These are phyloP conservation scores for Scopulariopsis brevicaulis DNA, from an alignment of 2,329 filamentous ascomycete genomes.

Conservation along the genomic window DNA sequence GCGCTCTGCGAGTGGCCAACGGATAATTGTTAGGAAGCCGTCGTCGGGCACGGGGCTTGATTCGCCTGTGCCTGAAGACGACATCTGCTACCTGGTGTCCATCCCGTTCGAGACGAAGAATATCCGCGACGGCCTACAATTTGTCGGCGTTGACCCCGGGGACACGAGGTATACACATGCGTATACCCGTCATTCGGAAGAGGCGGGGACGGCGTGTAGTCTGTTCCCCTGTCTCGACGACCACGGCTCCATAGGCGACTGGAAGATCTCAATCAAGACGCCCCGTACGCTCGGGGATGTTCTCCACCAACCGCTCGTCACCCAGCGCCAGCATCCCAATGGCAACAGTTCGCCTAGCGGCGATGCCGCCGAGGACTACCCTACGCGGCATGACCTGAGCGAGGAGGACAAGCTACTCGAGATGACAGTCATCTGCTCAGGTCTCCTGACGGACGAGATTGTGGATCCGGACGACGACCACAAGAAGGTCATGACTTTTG, in stretches of 20 bases:
- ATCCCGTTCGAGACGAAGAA: slow-evolving; percentile 70
- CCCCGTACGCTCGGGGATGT: slow-evolving; percentile 79
- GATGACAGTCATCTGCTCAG: slow-evolving; percentile 83
- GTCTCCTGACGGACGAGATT: slow-evolving; percentile 75
- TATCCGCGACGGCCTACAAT: slow-evolving; percentile 80
- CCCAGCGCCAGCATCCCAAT: slow-evolving; percentile 17
- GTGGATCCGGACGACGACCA: slow-evolving; percentile 64
- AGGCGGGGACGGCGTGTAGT: slow-evolving; percentile 69
- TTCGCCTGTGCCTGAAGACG: slow-evolving; percentile 17
- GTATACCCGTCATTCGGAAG: slow-evolving; percentile 73
- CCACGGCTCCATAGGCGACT: slow-evolving; percentile 66
- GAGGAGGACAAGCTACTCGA: slow-evolving; percentile 83
- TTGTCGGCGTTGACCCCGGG: slow-evolving; percentile 71
- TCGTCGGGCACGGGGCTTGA: slow-evolving; percentile 11
- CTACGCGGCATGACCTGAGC: slow-evolving; percentile 29
- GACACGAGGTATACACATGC: slow-evolving; percentile 82
- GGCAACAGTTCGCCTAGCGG: slow-evolving; percentile 13
- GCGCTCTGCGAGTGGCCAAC: slow-evolving; percentile 17
- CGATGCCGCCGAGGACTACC: slow-evolving; percentile 20
- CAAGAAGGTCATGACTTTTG: slow-evolving; percentile 83
- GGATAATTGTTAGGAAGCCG: slow-evolving; percentile 31
- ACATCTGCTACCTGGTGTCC: slow-evolving; percentile 33
- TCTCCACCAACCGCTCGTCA: slow-evolving; percentile 34
- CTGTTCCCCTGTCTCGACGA: slow-evolving; percentile 94
- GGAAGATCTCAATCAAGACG: slow-evolving; percentile 80